Evolutionary conservation across 192 early-diverging fungal genomes (phyloP), one percentile per base, ranked within the genome.

Genomic region (Coemansia erecta): DNA sequence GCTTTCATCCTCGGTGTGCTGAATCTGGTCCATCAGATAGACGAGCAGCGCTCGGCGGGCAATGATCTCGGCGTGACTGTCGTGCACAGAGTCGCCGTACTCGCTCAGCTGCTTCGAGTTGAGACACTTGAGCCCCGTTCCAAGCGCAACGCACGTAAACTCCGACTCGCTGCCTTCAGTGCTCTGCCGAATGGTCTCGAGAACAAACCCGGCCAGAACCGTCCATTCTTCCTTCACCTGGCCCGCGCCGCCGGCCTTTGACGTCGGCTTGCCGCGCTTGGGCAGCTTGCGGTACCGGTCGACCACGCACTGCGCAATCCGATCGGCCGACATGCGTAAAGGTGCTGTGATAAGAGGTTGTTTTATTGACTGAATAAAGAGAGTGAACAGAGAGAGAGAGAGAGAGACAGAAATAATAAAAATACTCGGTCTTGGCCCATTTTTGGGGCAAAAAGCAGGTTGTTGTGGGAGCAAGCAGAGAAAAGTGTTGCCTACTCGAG

Each of bases 41-140:
- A 80, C 83, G 26, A 89, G 63, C 56, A 97, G 85, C 21, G 82
- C 83, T 49, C 94, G 82, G 13, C 91, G 84, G 26, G 90, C 88
- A n/a, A 97, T 65, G 0, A 97, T 73, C 73, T 97, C 94, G 2
- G 92, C 94, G 72, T 97, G 94, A 62, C 82, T 83, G 78, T 97
- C 94, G 68, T 91, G 85, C 0, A 97, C 58, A 6, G 82, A 39
- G 50, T 87, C 85, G 23, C 93, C 92, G 26, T 69, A 69, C 1
- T 43, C 57, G 56, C 78, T 72, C 26, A 89, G 75, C 67, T 87
- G 84, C 41, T 67, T 74, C 28, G 71, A 63, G 31, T 84, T 76
- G 31, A 91, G 73, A 53, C 94, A 97, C 72, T 95, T 97, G 23
- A 93, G 81, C 12, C 94, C 94, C 2, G 93, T 92, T 7, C 92